Percentiles rank a stretch among this genome's conserved stretches.
Evolutionary conservation across 2,329 filamentous ascomycete species (phyloP).

Genomic region (Colletotrichum kahawae): DNA sequence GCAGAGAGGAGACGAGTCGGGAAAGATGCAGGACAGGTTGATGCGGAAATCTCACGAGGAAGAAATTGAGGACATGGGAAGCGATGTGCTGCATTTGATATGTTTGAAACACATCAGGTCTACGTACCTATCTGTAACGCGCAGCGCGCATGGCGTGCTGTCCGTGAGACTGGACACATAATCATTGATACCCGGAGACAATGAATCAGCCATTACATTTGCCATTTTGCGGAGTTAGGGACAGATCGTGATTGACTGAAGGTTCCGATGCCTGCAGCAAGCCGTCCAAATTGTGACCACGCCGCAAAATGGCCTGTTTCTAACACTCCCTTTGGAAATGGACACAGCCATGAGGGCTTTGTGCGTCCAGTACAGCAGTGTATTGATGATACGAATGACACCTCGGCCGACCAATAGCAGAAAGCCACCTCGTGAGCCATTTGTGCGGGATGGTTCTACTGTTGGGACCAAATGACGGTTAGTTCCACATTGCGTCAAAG

Average conservation of each 20-base stretch:
- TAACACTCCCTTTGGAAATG: neutral
- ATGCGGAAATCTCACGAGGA: neutral
- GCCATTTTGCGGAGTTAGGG: neutral
- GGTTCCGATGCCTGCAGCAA: accelerated
- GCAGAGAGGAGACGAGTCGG: neutral
- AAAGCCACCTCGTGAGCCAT: neutral
- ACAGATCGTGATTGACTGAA: neutral
- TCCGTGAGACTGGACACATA: neutral
- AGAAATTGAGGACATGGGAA: neutral
- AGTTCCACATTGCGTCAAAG: neutral
- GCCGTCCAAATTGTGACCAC: neutral
- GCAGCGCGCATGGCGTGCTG: neutral
- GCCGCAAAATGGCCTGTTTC: neutral
- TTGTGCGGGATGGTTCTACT: neutral
- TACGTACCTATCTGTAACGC: neutral
- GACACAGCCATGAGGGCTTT: neutral
- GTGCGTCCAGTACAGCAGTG: neutral
- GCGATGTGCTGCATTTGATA: neutral
- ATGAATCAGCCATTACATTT: neutral
- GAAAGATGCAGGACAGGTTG: neutral
- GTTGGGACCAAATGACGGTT: neutral
- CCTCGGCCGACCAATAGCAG: neutral
- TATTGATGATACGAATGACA: neutral
- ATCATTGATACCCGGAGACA: neutral
- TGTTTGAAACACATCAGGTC: neutral